Base-by-base conservation (phyloP, 169 alveolate genomes). In the Plasmodium gallinaceum region DNA sequence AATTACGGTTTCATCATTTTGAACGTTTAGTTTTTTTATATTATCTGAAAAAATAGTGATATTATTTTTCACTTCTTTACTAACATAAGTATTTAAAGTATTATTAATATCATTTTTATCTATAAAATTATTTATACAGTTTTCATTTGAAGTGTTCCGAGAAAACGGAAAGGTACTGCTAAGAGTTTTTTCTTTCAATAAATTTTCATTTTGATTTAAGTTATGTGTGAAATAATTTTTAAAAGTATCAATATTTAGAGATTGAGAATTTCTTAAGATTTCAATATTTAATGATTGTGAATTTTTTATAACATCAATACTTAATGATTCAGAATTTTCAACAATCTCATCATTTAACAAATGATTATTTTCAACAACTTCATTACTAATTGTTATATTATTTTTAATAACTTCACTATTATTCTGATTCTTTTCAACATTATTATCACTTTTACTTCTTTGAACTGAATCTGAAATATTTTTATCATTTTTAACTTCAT, bases 171-270 rank as follows among this genome's bases (percentile, higher is more conserved):
- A 8, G 1, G 66, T 74, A 46, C 46, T 74, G 26, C 24, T 60
- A 43, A 74, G 16, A 54, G 57, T 22, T 42, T 62, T 42, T 26
- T 26, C 72, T 32, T 42, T 74, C n/a, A 39, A 6, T 12, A 37
- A 3, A 22, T 0, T 26, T 60, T 71, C 18, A 52, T 43, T 60
- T 52, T 71, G 51, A 4, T 9, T 5, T 16, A 32, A 14, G 22
- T 51, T 43, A 2, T 58, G 43, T 42, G 57, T 5, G 39, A 74
- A 74, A 7, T 37, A 57, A 74, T 57, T 74, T 18, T 7, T 74
- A 22, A 74, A 74, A 14, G 88, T 18, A 74, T 43, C 43, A 26
- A 60, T 42, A 60, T 48, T 48, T 14, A 57, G 42, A 42, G 88
- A 60, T n/a, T 43, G 58, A 4, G 48, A 39, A 46, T 60, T 74